Percentiles rank a stretch among this genome's conserved stretches.
Conservation (phyloP, 345 rosid species). For the Moricandia arvensis region DNA sequence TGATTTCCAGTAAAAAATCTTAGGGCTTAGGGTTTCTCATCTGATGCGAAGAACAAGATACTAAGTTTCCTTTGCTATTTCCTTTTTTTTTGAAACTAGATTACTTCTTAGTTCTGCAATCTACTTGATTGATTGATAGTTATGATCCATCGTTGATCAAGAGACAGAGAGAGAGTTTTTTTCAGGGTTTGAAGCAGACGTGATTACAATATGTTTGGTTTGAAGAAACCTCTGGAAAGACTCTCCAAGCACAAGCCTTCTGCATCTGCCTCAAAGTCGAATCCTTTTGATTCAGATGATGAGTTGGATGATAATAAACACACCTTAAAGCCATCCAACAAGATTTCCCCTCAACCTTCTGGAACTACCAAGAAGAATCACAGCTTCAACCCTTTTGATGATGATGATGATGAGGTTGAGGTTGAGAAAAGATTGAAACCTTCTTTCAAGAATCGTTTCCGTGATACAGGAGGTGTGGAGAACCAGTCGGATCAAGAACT, state of each 20-base stretch:
- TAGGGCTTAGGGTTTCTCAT: no score
- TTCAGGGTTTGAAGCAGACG: neutral
- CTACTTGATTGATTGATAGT: no score
- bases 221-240: conserved; percentile 54
- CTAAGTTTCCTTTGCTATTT: no score
- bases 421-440: conserved; percentile 34
- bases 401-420: neutral
- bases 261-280: conserved; percentile 48
- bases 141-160: no score
- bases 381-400: conserved; percentile 52
- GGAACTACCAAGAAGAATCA: conserved; percentile 22
- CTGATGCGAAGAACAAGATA: no score
- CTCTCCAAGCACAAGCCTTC: conserved; percentile 42
- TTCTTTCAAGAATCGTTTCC: conserved; percentile 59
- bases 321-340: conserved; percentile 51
- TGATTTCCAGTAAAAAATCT: neutral
- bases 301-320: conserved; percentile 46
- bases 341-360: conserved; percentile 53
- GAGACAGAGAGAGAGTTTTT: neutral
- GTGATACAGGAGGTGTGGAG: conserved; percentile 74
- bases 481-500: conserved; percentile 81
- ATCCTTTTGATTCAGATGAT: conserved; percentile 85
- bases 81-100: no score
- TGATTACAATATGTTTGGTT: conserved; percentile 15
- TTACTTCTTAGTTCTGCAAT: no score